Evolutionary conservation across 371 early-diverging fungal genomes (phyloP), one percentile per base, ranked within the genome.

Genomic region (Blakeslea trispora): DNA sequence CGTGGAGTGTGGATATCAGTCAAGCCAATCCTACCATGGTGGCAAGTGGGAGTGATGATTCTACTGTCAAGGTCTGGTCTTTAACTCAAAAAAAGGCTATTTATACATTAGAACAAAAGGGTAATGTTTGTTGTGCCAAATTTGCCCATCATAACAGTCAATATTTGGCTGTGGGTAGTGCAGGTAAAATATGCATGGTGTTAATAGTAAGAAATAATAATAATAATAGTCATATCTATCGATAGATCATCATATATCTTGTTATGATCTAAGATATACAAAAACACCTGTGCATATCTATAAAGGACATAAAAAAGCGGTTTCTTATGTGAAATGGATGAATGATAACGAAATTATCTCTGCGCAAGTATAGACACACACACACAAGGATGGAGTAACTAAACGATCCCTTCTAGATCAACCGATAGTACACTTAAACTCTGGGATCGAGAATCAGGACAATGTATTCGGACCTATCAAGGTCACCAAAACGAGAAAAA

Each of bases 401-500:
- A 6, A 34, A 55, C 9, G n/a, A 21, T 45, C 15, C 18, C 1
- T 3, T 21, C 7, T 55, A 81, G 82, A 0, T 95, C 95, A 8
- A 96, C 93, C 0, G 97, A 96, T 63, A 90, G 88, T 65, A 92
- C 91, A 5, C 81, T 96, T 24, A 88, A 90, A 60, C 76, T 90
- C 28, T 96, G 97, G 97, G 78, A 82, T 51, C 63, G 85, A 22
- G 63, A 63, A 18, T 63, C 78, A 18, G 68, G 66, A 43, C 68
- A 75, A 23, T 89, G 88, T 44, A 66, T 77, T 9, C 70, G 91
- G 28, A 87, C 91, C 3, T 97, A 77, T 63, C 63, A 74, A 6
- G 96, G 96, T 6, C 97, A 97, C 66, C 57, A 73, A 22, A 97
- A 97, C 63, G 95, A 93, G 60, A 94, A 92, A 78, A 94, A 95